These are phyloP conservation scores for Croton laevigatus DNA, from an alignment of 441 rosid genomes.

Conservation along the genomic window DNA sequence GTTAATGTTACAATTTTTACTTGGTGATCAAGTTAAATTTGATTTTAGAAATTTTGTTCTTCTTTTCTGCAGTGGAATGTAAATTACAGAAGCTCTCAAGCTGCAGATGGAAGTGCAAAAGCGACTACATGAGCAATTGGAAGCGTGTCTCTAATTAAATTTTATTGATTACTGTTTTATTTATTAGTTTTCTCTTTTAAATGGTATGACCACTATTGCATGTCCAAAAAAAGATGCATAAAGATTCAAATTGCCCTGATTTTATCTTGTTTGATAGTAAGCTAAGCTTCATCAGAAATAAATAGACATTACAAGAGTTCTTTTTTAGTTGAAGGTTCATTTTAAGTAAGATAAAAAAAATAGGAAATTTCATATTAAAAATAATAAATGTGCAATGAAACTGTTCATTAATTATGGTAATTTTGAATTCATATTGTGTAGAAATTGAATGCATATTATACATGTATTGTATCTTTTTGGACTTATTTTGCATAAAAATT, in stretches of 20 bases:
- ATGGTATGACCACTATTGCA: background rate
- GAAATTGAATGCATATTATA: too few species aligned
- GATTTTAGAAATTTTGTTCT: constrained; percentile 10
- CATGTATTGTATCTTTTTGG: too few species aligned
- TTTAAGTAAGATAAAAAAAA: too few species aligned
- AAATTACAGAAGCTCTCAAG: constrained; percentile 95
- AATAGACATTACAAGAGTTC: too few species aligned
- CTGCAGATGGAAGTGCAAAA: constrained; percentile 98
- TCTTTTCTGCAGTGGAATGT: constrained; percentile 76
- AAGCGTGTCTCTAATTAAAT: constrained; percentile 51
- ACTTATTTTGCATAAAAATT: too few species aligned
- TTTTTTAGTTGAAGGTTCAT: too few species aligned
- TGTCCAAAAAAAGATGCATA: background rate
- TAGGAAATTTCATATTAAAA: too few species aligned
- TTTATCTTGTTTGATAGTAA: background rate
- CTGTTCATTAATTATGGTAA: too few species aligned
- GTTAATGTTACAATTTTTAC: too few species aligned
- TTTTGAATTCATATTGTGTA: too few species aligned
- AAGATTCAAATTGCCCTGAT: background rate
- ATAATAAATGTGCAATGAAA: too few species aligned
- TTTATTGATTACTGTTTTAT: background rate
- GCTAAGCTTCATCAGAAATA: background rate
- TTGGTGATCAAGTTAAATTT: constrained; percentile 10
- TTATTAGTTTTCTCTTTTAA: background rate
- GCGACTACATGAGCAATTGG: constrained; percentile 92